Evolutionary conservation across 1,284 basidiomycete genomes (phyloP).

Genomic region (Malassezia arunalokei): DNA sequence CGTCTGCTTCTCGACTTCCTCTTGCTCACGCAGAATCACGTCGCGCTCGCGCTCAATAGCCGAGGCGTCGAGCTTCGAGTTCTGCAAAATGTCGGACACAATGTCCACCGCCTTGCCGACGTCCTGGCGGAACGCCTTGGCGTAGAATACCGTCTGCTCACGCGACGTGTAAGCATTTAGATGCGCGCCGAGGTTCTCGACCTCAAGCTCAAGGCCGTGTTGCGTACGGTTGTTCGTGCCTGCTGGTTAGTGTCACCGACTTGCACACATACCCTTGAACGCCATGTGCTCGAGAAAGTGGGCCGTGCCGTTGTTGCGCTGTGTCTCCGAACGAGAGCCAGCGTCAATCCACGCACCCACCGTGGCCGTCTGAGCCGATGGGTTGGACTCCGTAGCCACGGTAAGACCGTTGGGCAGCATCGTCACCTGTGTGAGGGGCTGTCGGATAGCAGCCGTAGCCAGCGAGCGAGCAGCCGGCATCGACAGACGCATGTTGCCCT

Average conservation of each 20-base stretch:
- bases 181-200: slow-evolving; percentile 95
- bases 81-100: slow-evolving; percentile 94
- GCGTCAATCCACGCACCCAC: slow-evolving; percentile 99
- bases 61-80: slow-evolving; percentile 76
- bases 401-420: slow-evolving; percentile 42
- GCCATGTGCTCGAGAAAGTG: slow-evolving; percentile 98
- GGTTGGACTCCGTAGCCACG: slow-evolving; percentile 60
- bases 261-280: slow-evolving; percentile 47
- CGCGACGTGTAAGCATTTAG: slow-evolving; percentile 97
- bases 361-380: slow-evolving; percentile 90
- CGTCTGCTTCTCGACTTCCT: slow-evolving; percentile 96
- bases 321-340: slow-evolving; percentile 87
- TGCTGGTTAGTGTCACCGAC: slow-evolving; percentile 19
- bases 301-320: slow-evolving; percentile 85
- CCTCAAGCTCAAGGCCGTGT: slow-evolving; percentile 85
- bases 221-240: slow-evolving; percentile 83
- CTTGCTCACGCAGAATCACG: slow-evolving; percentile 92
- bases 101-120: slow-evolving; percentile 84
- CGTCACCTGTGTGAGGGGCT: slow-evolving; percentile 38
- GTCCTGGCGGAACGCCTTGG: slow-evolving; percentile 96
- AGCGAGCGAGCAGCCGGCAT: slow-evolving; percentile 10
- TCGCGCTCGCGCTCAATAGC: slow-evolving; percentile 94
- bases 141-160: slow-evolving; percentile 98
- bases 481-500: slow-evolving; percentile 7
- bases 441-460: slow-evolving; percentile 8